phyloP scores from a whole-genome alignment of 2,329 filamentous ascomycete species.

The Drechslerella coelobrocha region DNA sequence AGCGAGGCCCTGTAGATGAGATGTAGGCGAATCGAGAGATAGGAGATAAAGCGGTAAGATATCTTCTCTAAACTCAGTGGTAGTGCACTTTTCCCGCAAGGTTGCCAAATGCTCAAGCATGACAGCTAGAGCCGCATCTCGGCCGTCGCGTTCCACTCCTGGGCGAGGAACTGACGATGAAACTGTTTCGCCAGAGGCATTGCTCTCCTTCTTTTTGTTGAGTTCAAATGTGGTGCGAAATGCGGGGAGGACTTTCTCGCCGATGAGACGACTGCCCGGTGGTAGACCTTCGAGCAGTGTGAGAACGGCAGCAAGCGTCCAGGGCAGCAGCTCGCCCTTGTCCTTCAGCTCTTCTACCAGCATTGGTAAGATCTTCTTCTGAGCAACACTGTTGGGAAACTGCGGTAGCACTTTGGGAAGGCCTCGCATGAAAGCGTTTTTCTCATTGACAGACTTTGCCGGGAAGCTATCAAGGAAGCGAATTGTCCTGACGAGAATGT shows the following conservation, averaged over 20 bases:
- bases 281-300: constrained; percentile 83
- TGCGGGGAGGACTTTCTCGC: constrained; percentile 82
- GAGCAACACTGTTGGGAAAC: constrained; percentile 90
- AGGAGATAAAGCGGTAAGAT: constrained; percentile 84
- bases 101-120: constrained; percentile 81
- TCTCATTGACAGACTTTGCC: constrained; percentile 88
- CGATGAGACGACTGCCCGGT: constrained; percentile 77
- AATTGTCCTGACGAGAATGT: constrained; percentile 93
- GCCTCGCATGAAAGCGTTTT: constrained; percentile 87
- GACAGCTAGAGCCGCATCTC: constrained; percentile 90
- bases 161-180: constrained; percentile 44
- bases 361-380: constrained; percentile 90
- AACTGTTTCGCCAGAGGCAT: constrained; percentile 12
- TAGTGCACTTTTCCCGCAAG: constrained; percentile 80
- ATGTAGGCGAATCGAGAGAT: constrained; percentile 86
- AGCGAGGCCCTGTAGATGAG: constrained; percentile 84
- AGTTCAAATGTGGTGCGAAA: constrained; percentile 78
- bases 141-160: constrained; percentile 62
- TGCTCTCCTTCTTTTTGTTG: constrained; percentile 35
- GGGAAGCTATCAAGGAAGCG: constrained; percentile 91
- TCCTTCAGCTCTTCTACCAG: constrained; percentile 94
- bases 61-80: constrained; percentile 95
- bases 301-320: constrained; percentile 90
- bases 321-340: constrained; percentile 74
- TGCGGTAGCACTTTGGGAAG: constrained; percentile 85